phyloP scores from a whole-genome alignment of 768 basidiomycete species.

The Gloeopeniophorella convolvens region DNA sequence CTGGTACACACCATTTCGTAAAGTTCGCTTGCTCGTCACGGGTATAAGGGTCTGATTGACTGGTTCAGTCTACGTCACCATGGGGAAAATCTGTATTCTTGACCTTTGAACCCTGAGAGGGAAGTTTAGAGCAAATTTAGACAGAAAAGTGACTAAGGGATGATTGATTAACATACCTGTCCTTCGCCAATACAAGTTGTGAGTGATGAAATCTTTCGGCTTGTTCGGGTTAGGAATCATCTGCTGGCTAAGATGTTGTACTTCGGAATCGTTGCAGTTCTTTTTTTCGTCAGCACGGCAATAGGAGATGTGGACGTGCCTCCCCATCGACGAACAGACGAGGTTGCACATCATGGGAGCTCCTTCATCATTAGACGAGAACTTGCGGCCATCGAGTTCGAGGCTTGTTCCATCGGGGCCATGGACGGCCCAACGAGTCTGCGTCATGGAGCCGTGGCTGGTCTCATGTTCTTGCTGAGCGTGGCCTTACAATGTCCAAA shows the following conservation, averaged over 20 bases:
- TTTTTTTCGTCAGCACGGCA: conserved; percentile 39
- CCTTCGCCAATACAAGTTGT: conserved; percentile 51
- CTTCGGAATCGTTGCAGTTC: conserved; percentile 37
- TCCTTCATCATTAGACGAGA: conserved; percentile 47
- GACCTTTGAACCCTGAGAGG: conserved; percentile 46
- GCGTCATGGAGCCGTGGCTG: conserved; percentile 57
- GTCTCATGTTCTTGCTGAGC: conserved; percentile 57
- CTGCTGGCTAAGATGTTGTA: conserved; percentile 39
- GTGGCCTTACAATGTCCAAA: conserved; percentile 37
- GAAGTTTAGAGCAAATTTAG: conserved; percentile 14
- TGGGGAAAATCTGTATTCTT: not conserved
- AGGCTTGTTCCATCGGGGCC: conserved; percentile 42
- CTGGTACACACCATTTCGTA: conserved; percentile 40
- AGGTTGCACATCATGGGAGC: conserved; percentile 61
- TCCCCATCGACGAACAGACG: conserved; percentile 46
- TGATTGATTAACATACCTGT: conserved; percentile 39
- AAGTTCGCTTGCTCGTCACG: conserved; percentile 47
- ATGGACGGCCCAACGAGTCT: conserved; percentile 50
- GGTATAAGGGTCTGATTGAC: conserved; percentile 47
- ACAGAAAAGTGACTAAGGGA: not conserved
- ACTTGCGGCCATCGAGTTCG: conserved; percentile 51
- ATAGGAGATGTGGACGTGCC: conserved; percentile 52
- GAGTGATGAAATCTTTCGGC: conserved; percentile 49
- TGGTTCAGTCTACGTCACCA: not conserved
- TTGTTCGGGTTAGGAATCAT: conserved; percentile 41